phyloP scores from a whole-genome alignment of 1,284 basidiomycete genomes.

The Pseudozyma sp. region DNA sequence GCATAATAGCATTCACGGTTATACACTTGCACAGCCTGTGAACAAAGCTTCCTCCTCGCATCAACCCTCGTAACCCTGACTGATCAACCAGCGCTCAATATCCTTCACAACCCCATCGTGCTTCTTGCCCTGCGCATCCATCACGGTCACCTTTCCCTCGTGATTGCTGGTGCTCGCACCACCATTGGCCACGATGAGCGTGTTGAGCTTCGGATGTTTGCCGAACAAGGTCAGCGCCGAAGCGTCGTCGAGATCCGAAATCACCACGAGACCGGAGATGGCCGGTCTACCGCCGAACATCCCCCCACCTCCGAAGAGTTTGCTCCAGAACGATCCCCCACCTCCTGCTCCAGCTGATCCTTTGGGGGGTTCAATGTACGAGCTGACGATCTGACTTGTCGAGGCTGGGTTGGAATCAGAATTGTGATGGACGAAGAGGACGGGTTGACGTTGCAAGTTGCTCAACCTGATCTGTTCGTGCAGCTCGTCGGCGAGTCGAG shows the following conservation, averaged over 20 bases:
- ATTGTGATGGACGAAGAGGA: conserved; percentile 43
- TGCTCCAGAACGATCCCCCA: conserved; percentile 25
- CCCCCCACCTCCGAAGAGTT: conserved; percentile 33
- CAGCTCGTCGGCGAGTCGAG: conserved; percentile 29
- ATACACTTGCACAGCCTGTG: neutral
- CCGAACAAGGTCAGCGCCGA: conserved; percentile 19
- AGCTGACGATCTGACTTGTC: conserved; percentile 22
- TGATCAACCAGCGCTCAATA: conserved; percentile 47
- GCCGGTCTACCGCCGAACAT: conserved; percentile 32
- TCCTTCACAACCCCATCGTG: conserved; percentile 41
- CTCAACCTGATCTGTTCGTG: conserved; percentile 39
- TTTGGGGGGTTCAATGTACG: conserved; percentile 30
- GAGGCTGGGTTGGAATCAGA: conserved; percentile 1
- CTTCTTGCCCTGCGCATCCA: conserved; percentile 13
- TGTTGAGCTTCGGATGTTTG: conserved; percentile 42
- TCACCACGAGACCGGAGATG: conserved; percentile 37
- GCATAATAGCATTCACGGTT: too few relatives aligned
- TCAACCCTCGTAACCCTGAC: conserved; percentile 42
- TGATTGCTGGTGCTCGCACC: conserved; percentile 3
- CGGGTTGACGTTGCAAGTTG: conserved; percentile 44
- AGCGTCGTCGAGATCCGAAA: conserved; percentile 31
- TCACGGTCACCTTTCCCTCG: conserved; percentile 24
- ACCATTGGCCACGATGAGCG: conserved; percentile 35
- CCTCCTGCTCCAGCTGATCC: neutral
- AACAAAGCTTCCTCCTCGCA: neutral